Conservation (phyloP, 2,329 filamentous ascomycete species). For the Hymenoscyphus infarciens region DNA sequence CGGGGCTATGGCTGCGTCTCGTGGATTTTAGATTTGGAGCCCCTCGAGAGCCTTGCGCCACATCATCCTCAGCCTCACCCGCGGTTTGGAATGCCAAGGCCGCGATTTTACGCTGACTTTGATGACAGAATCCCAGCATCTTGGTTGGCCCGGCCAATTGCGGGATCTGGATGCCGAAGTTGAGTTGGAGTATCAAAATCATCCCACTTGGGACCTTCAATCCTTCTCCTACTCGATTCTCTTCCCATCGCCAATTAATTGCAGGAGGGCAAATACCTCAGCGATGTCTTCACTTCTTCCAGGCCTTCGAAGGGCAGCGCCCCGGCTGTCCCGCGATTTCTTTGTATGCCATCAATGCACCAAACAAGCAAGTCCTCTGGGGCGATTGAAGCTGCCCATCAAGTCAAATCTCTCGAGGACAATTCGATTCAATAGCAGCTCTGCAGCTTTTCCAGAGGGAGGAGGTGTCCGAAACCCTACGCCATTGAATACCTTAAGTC, state of each 20-base stretch:
- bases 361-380: constrained; percentile 19
- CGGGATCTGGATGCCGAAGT: neutral
- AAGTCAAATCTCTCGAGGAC: constrained; percentile 24
- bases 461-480: constrained; percentile 16
- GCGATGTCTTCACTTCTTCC: constrained; percentile 35
- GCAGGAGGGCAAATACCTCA: constrained; percentile 3
- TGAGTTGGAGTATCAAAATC: constrained; percentile 9
- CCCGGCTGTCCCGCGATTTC: constrained; percentile 31
- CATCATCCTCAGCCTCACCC: no score
- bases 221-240: neutral
- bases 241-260: constrained; percentile 6
- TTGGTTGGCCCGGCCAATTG: neutral
- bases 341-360: constrained; percentile 34
- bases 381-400: constrained; percentile 19
- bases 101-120: neutral
- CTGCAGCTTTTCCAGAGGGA: constrained; percentile 17
- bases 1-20: no score
- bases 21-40: no score
- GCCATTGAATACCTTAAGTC: constrained; percentile 26
- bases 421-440: constrained; percentile 34
- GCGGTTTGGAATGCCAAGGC: no score
- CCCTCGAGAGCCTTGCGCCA: no score
- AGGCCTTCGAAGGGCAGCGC: constrained; percentile 29
- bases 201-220: constrained; percentile 12
- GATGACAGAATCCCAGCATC: neutral